Conservation (phyloP, 2,329 filamentous ascomycete genomes). For the Coniochaeta pulveracea region DNA sequence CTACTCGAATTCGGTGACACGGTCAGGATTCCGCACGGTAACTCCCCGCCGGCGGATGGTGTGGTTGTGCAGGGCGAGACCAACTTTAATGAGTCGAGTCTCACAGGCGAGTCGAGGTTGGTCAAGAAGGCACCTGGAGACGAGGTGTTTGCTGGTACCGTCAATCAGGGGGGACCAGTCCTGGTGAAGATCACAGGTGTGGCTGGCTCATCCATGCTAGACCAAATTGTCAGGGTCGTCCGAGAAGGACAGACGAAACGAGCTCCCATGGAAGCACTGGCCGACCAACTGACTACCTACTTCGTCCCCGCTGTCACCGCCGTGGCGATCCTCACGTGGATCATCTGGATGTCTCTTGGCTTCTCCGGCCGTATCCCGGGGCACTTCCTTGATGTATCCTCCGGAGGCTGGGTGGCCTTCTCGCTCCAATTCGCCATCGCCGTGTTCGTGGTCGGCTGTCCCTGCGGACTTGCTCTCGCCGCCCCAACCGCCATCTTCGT, state of each 20-base stretch:
- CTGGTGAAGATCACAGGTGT: constrained; percentile 52
- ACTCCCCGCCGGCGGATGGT: constrained; percentile 79
- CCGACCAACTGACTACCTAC: constrained; percentile 61
- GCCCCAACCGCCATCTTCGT: constrained; percentile 80
- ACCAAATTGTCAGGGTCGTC: constrained; percentile 67
- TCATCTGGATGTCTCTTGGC: constrained; percentile 59
- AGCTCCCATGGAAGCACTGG: constrained; percentile 65
- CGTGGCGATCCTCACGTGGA: constrained; percentile 59
- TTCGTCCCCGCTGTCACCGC: constrained; percentile 66
- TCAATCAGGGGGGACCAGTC: constrained; percentile 58
- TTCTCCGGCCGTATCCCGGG: constrained; percentile 43
- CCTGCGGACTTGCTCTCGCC: constrained; percentile 74
- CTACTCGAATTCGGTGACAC: constrained; percentile 63
- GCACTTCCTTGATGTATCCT: constrained; percentile 40
- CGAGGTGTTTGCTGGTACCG: constrained; percentile 58
- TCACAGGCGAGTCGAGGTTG: constrained; percentile 67
- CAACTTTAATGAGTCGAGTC: constrained; percentile 78
- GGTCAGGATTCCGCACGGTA: constrained; percentile 66
- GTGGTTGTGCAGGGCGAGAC: constrained; percentile 49
- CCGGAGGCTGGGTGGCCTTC: constrained; percentile 60
- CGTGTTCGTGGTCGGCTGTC: constrained; percentile 79
- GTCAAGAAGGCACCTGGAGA: constrained; percentile 55
- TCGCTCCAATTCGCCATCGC: constrained; percentile 74
- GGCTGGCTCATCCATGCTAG: constrained; percentile 63
- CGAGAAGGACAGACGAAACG: constrained; percentile 67